Evolutionary conservation across 179 eudicot species (phyloP).

Genomic region (Amaranthus tricolor): DNA sequence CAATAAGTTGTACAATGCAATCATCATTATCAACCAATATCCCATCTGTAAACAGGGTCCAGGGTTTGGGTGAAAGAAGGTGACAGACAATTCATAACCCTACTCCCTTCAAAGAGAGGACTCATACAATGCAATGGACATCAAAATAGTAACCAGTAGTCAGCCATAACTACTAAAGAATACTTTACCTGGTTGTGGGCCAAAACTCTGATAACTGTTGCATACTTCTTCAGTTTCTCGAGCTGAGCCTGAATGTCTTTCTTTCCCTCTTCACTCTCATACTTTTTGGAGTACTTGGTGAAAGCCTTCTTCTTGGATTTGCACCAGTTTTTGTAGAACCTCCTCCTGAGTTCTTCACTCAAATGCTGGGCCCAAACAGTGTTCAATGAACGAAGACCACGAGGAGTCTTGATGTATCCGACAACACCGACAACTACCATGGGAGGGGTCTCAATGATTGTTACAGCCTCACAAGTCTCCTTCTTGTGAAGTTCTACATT

Average conservation of each 20-base stretch:
- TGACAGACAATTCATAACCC: too few relatives aligned
- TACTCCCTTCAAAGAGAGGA: background rate
- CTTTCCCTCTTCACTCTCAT: conserved; percentile 59
- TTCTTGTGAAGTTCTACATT: conserved; percentile 62
- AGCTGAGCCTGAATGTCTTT: conserved; percentile 61
- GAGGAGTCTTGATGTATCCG: conserved; percentile 68
- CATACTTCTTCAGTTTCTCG: conserved; percentile 67
- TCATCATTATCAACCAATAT: background rate
- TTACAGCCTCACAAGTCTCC: conserved; percentile 74
- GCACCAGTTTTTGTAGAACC: conserved; percentile 86
- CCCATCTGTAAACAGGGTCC: background rate
- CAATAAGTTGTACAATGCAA: background rate
- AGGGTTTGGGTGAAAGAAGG: background rate
- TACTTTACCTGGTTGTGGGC: conserved; percentile 66
- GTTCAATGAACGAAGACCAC: conserved; percentile 64
- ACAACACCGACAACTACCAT: conserved; percentile 74
- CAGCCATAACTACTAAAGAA: background rate
- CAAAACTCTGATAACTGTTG: conserved; percentile 56
- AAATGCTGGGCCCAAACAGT: conserved; percentile 82
- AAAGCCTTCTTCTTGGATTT: conserved; percentile 88
- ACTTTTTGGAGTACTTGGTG: conserved; percentile 62
- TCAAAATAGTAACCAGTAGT: background rate
- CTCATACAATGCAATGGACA: too few relatives aligned
- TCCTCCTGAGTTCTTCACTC: conserved; percentile 65
- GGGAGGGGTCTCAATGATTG: conserved; percentile 67